phyloP scores from a whole-genome alignment of 176 grass and related monocot species.

The Eleusine coracana region DNA sequence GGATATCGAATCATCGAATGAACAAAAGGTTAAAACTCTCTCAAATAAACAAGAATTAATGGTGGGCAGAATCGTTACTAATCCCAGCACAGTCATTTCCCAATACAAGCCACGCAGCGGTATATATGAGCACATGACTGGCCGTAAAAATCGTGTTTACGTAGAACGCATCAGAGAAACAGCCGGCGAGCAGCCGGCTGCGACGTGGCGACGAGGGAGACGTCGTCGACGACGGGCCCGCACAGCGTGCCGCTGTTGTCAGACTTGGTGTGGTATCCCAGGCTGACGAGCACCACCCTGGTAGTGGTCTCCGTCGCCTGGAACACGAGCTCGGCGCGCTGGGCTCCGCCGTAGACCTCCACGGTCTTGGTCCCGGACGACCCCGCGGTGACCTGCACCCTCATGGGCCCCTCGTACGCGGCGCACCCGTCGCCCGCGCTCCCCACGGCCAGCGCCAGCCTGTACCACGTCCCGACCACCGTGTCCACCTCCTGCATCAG shows the following conservation, averaged over 20 bases:
- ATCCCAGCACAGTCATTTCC: slow-evolving; percentile 1
- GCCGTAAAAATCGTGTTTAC: neutral
- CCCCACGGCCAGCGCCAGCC: slow-evolving; percentile 51
- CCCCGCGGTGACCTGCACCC: slow-evolving; percentile 27
- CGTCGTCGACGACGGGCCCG: slow-evolving; percentile 56
- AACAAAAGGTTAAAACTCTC: neutral
- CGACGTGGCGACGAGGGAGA: slow-evolving; percentile 33
- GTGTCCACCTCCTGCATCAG: slow-evolving; percentile 61
- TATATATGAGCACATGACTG: neutral
- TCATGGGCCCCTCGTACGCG: slow-evolving; percentile 52
- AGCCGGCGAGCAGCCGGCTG: neutral
- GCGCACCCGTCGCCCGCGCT: slow-evolving; percentile 56
- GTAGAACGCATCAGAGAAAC: neutral
- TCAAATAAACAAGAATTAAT: neutral
- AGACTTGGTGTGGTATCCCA: slow-evolving; percentile 40
- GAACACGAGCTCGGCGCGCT: slow-evolving; percentile 45
- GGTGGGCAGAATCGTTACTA: neutral
- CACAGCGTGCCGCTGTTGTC: slow-evolving; percentile 56
- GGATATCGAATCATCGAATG: neutral
- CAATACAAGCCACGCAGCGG: neutral
- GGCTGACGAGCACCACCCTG: slow-evolving; percentile 53
- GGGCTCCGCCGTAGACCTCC: slow-evolving; percentile 16
- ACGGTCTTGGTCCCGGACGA: neutral
- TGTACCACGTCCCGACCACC: slow-evolving; percentile 38
- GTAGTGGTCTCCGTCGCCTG: slow-evolving; percentile 32